Base-by-base conservation (phyloP, 345 rosid genomes). In the Dipteronia dyeriana region DNA sequence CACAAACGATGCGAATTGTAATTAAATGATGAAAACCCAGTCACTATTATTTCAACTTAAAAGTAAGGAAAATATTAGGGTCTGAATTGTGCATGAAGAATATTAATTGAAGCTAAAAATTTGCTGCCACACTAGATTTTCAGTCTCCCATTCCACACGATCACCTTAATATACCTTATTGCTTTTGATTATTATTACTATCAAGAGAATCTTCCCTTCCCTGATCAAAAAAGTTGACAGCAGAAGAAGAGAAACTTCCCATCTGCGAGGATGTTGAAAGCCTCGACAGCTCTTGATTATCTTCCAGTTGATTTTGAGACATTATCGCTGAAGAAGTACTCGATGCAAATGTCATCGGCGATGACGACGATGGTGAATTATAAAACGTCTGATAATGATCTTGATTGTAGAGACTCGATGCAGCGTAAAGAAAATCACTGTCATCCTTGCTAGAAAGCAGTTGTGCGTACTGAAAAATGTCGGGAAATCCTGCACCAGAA, bases 381-480 rank as follows among this genome's bases (percentile, higher is more conserved):
- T 53, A 12, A 31, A 80, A 66, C 10, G 9, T 49, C 1, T 59
- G 61, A 16, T 76, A 70, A 60, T 4, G 38, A 34, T 73, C n/a
- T 65, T 75, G 38, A 51, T 49, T 66, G 65, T 66, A 54, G 20
- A 62, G 75, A 56, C 54, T 66, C 17, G 59, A 12, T 3, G 72
- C 22, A 22, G 73, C 79, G 34, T 71, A 60, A 11, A 77, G 80
- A 25, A 43, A 6, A 54, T 63, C 54, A 22, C 39, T 68, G 17
- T 68, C 62, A 14, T 74, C 43, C 14, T 65, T 70, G 43, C 69
- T 70, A 7, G 69, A 75, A 70, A 78, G 84, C 23, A 82, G 64
- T 53, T 78, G 81, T 9, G 76, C 81, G 20, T 82, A 82, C 38
- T 78, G 65, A 2, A 20, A 57, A 9, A 82, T 49, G 22, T 75